Conservation (phyloP, 1,284 basidiomycete genomes). For the Ganoderma lucidum region DNA sequence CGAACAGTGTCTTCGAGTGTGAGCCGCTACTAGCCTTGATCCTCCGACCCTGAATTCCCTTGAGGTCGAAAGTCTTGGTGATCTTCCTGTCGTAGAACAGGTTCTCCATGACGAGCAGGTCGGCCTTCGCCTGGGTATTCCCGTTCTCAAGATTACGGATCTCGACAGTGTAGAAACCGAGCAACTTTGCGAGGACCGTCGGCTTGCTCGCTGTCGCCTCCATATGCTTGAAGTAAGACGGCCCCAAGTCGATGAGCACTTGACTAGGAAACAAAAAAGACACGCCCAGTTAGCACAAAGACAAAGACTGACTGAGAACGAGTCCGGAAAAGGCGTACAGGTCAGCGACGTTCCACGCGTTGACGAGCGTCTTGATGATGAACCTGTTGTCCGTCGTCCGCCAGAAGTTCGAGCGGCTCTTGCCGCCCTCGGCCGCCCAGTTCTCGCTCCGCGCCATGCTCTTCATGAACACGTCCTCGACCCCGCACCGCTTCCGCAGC, state of each 20-base stretch:
- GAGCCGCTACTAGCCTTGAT: slow-evolving; percentile 56
- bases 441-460: slow-evolving; percentile 68
- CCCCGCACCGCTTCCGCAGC: slow-evolving; percentile 69
- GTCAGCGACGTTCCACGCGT: slow-evolving; percentile 86
- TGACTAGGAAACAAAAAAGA: slow-evolving; percentile 54
- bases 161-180: slow-evolving; percentile 82
- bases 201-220: slow-evolving; percentile 70
- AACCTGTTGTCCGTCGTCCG: slow-evolving; percentile 79
- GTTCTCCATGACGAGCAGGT: slow-evolving; percentile 85
- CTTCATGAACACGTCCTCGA: slow-evolving; percentile 67
- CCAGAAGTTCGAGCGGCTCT: slow-evolving; percentile 81
- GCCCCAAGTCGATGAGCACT: slow-evolving; percentile 77
- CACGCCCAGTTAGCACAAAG: slow-evolving; percentile 10
- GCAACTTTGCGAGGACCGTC: slow-evolving; percentile 76
- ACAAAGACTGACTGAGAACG: neutral
- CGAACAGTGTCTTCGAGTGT: slow-evolving; percentile 69
- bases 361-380: slow-evolving; percentile 84
- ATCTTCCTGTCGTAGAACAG: slow-evolving; percentile 76
- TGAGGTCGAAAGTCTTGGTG: slow-evolving; percentile 77
- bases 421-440: slow-evolving; percentile 78
- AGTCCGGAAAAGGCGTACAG: slow-evolving; percentile 56
- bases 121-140: slow-evolving; percentile 67
- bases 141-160: slow-evolving; percentile 78
- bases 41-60: slow-evolving; percentile 79
- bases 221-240: slow-evolving; percentile 81